A percentile compares a stretch with the other conserved stretches of the same genome.
These are phyloP conservation scores for Tetradesmus lagerheimii DNA, from an alignment of 139 green algal genomes.

Conservation along the genomic window DNA sequence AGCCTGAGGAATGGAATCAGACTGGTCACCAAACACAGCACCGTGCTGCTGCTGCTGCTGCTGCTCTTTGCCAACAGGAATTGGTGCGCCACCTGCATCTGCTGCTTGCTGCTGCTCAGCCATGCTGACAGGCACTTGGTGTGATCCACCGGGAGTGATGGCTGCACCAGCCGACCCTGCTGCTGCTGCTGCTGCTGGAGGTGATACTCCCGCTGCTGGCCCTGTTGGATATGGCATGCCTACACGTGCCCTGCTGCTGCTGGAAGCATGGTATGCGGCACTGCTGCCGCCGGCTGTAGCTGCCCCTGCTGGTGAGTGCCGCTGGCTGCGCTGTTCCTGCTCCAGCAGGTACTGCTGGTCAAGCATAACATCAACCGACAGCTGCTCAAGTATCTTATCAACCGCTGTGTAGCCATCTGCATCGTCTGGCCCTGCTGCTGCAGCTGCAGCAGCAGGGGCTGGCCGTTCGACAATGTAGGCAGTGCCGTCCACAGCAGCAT, in stretches of 20 bases:
- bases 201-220: not conserved
- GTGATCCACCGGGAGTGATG: not conserved
- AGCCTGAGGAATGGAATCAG: not conserved
- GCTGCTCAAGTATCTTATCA: constrained; percentile 6
- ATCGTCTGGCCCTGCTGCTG: not conserved
- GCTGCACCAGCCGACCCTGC: not conserved
- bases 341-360: constrained; percentile 24
- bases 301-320: not conserved
- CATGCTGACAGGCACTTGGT: not conserved
- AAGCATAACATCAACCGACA: constrained; percentile 23
- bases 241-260: not conserved
- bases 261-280: no score
- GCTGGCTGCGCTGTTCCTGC: constrained; percentile 7
- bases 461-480: not conserved
- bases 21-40: not conserved
- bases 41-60: constrained; percentile 26
- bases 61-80: not conserved
- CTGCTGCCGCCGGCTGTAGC: no score
- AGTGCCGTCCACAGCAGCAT: not conserved
- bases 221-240: not conserved
- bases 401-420: constrained; percentile 14
- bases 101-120: not conserved
- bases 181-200: constrained; percentile 32
- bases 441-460: constrained; percentile 8
- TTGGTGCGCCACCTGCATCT: not conserved